Base-by-base conservation (phyloP, 352 stramenopile species). In the Globisporangium uncinulatum region DNA sequence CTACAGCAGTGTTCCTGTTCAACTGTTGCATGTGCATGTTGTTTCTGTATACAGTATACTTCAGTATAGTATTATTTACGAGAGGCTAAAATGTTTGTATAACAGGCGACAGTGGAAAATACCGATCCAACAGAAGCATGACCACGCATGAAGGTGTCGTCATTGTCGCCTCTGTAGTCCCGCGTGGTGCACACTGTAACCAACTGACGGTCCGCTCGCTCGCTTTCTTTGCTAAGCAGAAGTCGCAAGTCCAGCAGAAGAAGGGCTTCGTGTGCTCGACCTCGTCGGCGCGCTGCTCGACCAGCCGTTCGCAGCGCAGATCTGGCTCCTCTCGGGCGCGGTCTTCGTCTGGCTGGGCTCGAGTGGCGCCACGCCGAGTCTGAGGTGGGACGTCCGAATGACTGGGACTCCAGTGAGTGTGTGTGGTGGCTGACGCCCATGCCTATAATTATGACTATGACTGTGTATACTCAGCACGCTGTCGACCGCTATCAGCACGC, bases 301-400 rank as follows among this genome's bases (percentile, higher is more conserved):
- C 49, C 80, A 93, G 60, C 57, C 67, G 36, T 93, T 74, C 51
- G 56, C 87, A 32, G 79, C 77, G 54, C 76, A 92, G 69, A 72
- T 93, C 55, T 91, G 80, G 80, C 59, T 90, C 32, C 65, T 93
- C 44, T 56, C 47, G 5, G 75, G 71, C 64, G 82, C 80, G 48
- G 53, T 89, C 21, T 93, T 89, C 46, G 81, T 93, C n/a, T 93
- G 80, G 80, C 83, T 90, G 63, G 83, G 83, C 3, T 73, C 77
- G 11, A 73, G 57, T 36, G 63, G 46, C 31, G 69, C 73, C n/a
- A 75, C 78, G 54, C 74, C 78, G 31, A 63, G 62, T 8, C 43
- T 83, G 19, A 62, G 65, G 70, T 83, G 48, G 32, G 56, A 34
- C 19, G 11, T 24, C 42, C 13, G 14, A 49, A 17, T n/a, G 8